Evolutionary conservation across 805 yeast species (phyloP).

Genomic region (Wickerhamiella cacticola): DNA sequence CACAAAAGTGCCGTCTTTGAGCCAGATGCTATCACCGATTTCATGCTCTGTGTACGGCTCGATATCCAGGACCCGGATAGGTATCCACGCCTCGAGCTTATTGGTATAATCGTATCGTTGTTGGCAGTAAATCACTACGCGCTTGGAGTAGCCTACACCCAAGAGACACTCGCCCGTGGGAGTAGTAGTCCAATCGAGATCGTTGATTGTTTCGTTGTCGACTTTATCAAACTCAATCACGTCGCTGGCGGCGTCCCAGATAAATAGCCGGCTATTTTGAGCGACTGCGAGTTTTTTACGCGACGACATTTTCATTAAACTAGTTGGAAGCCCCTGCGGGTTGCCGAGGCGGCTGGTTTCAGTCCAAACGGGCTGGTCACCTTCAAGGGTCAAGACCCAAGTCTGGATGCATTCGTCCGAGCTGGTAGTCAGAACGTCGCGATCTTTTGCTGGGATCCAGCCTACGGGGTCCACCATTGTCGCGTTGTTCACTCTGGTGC

Average conservation of each 20-base stretch:
- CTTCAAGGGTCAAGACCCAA: not conserved
- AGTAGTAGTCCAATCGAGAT: conserved; percentile 81
- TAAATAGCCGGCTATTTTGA: conserved; percentile 44
- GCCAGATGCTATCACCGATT: conserved; percentile 86
- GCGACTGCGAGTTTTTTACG: conserved; percentile 65
- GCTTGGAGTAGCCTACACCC: conserved; percentile 61
- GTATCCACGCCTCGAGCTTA: conserved; percentile 60
- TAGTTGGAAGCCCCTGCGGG: not conserved
- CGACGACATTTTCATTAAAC: conserved; percentile 55
- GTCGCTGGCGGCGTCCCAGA: conserved; percentile 70
- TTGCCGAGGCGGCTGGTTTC: conserved; percentile 1
- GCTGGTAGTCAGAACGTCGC: conserved; percentile 48
- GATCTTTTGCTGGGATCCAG: conserved; percentile 26
- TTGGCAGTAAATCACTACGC: conserved; percentile 63
- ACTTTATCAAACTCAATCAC: conserved; percentile 52
- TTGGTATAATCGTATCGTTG: conserved; percentile 82
- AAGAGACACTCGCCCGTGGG: conserved; percentile 54
- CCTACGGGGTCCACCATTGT: conserved; percentile 46
- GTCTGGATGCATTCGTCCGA: conserved; percentile 31
- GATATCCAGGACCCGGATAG: conserved; percentile 61
- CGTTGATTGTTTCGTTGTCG: conserved; percentile 53
- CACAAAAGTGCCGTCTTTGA: conserved; percentile 62
- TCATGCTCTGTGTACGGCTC: conserved; percentile 59
- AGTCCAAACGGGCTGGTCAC: not conserved
- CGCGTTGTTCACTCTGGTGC: not conserved